These are phyloP conservation scores for Talaromyces sp. DNA, from an alignment of 2,329 filamentous ascomycete species.

Conservation along the genomic window DNA sequence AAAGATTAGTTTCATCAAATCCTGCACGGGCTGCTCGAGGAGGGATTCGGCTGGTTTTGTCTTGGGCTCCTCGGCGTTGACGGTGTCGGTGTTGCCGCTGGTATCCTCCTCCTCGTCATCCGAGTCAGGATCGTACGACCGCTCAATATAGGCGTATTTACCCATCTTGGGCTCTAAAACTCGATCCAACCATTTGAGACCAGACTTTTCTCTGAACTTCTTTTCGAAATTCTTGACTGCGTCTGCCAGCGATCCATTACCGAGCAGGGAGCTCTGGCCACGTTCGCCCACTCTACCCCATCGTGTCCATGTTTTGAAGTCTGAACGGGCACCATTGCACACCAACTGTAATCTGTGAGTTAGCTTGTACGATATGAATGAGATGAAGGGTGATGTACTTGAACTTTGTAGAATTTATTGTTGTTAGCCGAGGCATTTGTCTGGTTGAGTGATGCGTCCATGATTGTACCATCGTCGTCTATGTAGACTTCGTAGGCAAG, in stretches of 20 bases:
- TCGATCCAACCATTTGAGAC: slow-evolving; percentile 48
- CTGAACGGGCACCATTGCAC: slow-evolving; percentile 4
- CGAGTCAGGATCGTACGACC: slow-evolving; percentile 65
- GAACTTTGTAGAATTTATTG: slow-evolving; percentile 78
- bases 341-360: slow-evolving; percentile 4
- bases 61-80: slow-evolving; percentile 42
- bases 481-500: slow-evolving; percentile 53
- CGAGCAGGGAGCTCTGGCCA: slow-evolving; percentile 42
- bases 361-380: slow-evolving; percentile 13
- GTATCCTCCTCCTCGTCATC: slow-evolving; percentile 24
- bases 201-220: slow-evolving; percentile 56
- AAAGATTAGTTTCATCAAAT: slow-evolving; percentile 77
- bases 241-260: slow-evolving; percentile 28
- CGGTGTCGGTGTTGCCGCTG: slow-evolving; percentile 28
- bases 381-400: slow-evolving; percentile 49
- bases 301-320: slow-evolving; percentile 64
- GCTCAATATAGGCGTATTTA: slow-evolving; percentile 75
- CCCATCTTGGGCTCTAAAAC: slow-evolving; percentile 45
- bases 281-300: slow-evolving; percentile 70
- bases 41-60: slow-evolving; percentile 48
- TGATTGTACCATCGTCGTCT: slow-evolving; percentile 54
- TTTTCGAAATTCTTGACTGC: slow-evolving; percentile 46
- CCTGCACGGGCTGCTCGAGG: slow-evolving; percentile 56
- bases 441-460: slow-evolving; percentile 76
- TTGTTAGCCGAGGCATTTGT: slow-evolving; percentile 67